These are phyloP conservation scores for Ganoderma lingzhi DNA, from an alignment of 1,284 basidiomycete genomes.

Conservation along the genomic window DNA sequence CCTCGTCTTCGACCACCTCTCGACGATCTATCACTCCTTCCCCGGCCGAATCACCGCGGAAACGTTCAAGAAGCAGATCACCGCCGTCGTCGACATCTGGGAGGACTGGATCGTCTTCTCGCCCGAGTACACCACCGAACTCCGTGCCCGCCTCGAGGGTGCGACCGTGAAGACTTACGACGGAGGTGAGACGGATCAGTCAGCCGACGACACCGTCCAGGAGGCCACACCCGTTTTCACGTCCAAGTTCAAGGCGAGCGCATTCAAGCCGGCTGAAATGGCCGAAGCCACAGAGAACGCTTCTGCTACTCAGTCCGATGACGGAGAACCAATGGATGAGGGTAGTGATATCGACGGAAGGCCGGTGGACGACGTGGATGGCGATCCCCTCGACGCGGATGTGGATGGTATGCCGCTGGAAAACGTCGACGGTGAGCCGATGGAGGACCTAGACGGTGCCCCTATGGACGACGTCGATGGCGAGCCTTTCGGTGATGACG, in stretches of 20 bases:
- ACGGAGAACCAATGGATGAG: slow-evolving; percentile 55
- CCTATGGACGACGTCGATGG: slow-evolving; percentile 45
- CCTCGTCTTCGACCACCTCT: slow-evolving; percentile 92
- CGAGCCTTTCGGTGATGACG: slow-evolving; percentile 46
- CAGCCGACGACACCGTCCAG: slow-evolving; percentile 40
- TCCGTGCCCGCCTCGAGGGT: slow-evolving; percentile 80
- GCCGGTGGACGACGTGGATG: slow-evolving; percentile 46
- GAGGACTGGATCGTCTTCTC: slow-evolving; percentile 96
- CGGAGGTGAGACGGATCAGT: slow-evolving; percentile 39
- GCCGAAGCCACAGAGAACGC: slow-evolving; percentile 37
- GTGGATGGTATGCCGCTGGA: slow-evolving; percentile 56
- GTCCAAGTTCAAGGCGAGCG: slow-evolving; percentile 80
- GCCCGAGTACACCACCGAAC: slow-evolving; percentile 79
- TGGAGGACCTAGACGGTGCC: slow-evolving; percentile 48
- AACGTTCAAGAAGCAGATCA: slow-evolving; percentile 91
- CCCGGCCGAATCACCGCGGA: slow-evolving; percentile 94
- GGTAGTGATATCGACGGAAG: slow-evolving; percentile 54
- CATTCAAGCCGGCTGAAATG: slow-evolving; percentile 74
- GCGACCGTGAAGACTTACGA: slow-evolving; percentile 40
- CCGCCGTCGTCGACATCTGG: slow-evolving; percentile 90
- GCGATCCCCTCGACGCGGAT: slow-evolving; percentile 47
- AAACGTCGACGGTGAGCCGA: slow-evolving; percentile 52
- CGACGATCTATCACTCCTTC: slow-evolving; percentile 92
- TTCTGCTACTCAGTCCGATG: slow-evolving; percentile 51
- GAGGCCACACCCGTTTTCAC: slow-evolving; percentile 47